Conservation (phyloP, 805 yeast species). For the Lipomyces yamadae region DNA sequence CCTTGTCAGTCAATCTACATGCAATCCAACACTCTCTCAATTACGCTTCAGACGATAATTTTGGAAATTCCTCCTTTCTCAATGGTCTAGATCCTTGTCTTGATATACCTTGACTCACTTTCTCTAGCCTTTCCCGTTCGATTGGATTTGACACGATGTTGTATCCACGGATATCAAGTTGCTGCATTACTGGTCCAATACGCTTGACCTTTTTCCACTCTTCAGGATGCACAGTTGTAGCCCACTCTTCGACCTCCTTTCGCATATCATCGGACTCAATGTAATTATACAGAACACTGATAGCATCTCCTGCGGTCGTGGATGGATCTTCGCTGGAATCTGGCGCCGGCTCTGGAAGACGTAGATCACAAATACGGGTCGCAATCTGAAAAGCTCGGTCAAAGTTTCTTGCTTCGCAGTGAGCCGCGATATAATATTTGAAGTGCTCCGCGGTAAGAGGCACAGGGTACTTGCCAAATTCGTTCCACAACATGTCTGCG, state of each 20-base stretch:
- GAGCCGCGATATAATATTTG: slow-evolving; percentile 68
- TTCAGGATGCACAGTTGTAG: slow-evolving; percentile 31
- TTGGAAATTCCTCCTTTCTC: not conserved
- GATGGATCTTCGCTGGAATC: slow-evolving; percentile 16
- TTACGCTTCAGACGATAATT: not conserved
- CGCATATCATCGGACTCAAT: slow-evolving; percentile 41
- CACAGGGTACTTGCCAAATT: slow-evolving; percentile 57
- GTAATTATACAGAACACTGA: slow-evolving; percentile 56
- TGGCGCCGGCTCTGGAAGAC: slow-evolving; percentile 50
- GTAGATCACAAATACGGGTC: slow-evolving; percentile 52
- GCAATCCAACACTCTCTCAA: too few species aligned
- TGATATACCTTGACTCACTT: not conserved
- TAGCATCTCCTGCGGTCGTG: slow-evolving; percentile 48
- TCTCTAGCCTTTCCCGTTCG: not conserved
- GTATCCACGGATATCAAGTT: slow-evolving; percentile 15
- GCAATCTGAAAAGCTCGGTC: slow-evolving; percentile 61
- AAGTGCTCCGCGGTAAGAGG: slow-evolving; percentile 58
- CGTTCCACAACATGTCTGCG: slow-evolving; percentile 66
- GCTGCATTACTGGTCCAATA: slow-evolving; percentile 16
- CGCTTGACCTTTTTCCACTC: slow-evolving; percentile 32
- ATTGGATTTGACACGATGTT: not conserved
- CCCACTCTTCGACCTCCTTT: slow-evolving; percentile 39
- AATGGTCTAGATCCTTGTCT: not conserved
- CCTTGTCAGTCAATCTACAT: too few species aligned
- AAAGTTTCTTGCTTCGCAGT: slow-evolving; percentile 67